These are phyloP conservation scores for Carpinus viminea DNA, from an alignment of 306 rosid species.

Conservation along the genomic window DNA sequence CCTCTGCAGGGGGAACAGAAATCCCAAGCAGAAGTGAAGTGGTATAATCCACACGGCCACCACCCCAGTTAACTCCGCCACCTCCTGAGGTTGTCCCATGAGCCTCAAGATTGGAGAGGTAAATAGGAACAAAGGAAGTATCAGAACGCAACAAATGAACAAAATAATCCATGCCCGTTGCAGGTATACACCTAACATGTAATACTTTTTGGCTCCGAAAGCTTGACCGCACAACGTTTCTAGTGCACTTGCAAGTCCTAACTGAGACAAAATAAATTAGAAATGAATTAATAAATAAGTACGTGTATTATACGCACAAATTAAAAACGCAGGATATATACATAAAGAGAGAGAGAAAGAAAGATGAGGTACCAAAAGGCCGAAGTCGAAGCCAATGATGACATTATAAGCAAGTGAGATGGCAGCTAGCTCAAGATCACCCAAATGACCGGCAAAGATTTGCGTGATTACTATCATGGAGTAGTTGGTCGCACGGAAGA, in stretches of 20 bases:
- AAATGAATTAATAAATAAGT: no score
- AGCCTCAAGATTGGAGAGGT: slow-evolving; percentile 22
- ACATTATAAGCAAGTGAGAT: slow-evolving; percentile 62
- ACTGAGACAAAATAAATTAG: slow-evolving; percentile 28
- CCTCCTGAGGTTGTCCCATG: slow-evolving; percentile 11
- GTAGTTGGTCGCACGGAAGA: slow-evolving; percentile 52
- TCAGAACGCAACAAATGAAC: slow-evolving; percentile 48
- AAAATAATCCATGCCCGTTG: slow-evolving; percentile 85
- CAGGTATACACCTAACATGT: slow-evolving; percentile 81
- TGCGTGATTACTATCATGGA: slow-evolving; percentile 66
- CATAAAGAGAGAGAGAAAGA: background rate
- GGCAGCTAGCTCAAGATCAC: slow-evolving; percentile 73
- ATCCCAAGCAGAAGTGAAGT: slow-evolving; percentile 59
- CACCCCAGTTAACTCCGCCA: slow-evolving; percentile 21
- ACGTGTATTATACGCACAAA: background rate
- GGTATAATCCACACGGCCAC: slow-evolving; percentile 57
- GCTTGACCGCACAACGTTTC: slow-evolving; percentile 93
- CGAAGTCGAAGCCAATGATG: slow-evolving; percentile 64
- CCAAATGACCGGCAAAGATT: slow-evolving; percentile 73
- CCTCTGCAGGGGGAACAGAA: slow-evolving; percentile 64
- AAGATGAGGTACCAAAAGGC: slow-evolving; percentile 53
- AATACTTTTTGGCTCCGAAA: slow-evolving; percentile 66
- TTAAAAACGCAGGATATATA: background rate
- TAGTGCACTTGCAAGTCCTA: slow-evolving; percentile 88
- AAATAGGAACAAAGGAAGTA: slow-evolving; percentile 42